Evolutionary conservation across 2,329 filamentous ascomycete genomes (phyloP), one percentile per base, ranked within the genome.

Genomic region (Hypoxylon rubiginosum): DNA sequence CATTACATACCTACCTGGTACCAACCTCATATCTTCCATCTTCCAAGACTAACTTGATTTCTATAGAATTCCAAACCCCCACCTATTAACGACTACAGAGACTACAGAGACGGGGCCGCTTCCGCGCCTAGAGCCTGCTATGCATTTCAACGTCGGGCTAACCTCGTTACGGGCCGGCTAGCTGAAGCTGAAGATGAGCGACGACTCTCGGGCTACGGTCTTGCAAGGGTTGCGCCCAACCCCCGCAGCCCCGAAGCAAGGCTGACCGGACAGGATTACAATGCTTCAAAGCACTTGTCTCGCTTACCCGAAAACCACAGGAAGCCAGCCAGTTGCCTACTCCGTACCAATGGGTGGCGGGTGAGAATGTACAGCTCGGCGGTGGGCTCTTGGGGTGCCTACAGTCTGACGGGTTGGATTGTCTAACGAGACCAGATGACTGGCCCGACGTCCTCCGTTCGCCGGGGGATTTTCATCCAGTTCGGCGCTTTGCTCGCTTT

Each of bases 231-330:
- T 15, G 28, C 1, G 21, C 6, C 46, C 32, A 5, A 24, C 21
- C 21, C 21, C 21, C 21, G 21, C 21, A 64, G 13, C 50, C 36
- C 28, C 51, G 56, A 58, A 34, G 39, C 26, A 43, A 56, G 19
- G 48, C 52, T 41, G 49, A 56, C 46, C 46, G 46, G 26, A 28
- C 26, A 32, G n/a, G 34, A 39, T 39, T 39, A 13, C 34, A 39
- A 39, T 39, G 34, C 34, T 15, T 39, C 34, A 6, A n/a, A n/a
- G 15, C 11, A 32, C 7, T 19, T 5, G 43, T 36, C n/a, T 39
- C 21, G 64, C 64, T 67, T 59, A 67, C 56, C 56, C 59, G 64
- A 50, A 51, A 53, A 30, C 19, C 24, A 50, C 49, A 48, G 49
- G 36, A 36, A 53, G 28, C 19, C 48, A 53, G 28, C 19, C 48